phyloP scores from a whole-genome alignment of 1,284 basidiomycete genomes.

The Rhizoctonia solani region DNA sequence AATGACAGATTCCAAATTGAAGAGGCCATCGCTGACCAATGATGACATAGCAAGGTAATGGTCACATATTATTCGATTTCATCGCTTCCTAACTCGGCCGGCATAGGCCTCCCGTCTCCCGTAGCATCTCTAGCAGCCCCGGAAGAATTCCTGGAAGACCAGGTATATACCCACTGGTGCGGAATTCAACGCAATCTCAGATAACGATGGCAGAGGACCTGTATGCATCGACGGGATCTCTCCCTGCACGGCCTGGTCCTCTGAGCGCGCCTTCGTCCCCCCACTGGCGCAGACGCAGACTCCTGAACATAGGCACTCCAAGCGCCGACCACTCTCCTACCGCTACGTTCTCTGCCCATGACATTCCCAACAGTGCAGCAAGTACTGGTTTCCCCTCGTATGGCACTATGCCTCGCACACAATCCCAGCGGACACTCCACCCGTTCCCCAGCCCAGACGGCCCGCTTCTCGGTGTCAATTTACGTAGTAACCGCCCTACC shows the following conservation, averaged over 20 bases:
- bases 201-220: slow-evolving; percentile 22
- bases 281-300: slow-evolving; percentile 36
- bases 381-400: slow-evolving; percentile 34
- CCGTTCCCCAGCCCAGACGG: slow-evolving; percentile 21
- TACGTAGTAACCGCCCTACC: slow-evolving; percentile 13
- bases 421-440: neutral
- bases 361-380: slow-evolving; percentile 19
- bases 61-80: no score
- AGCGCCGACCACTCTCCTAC: slow-evolving; percentile 12
- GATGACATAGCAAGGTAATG: no score
- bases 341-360: neutral
- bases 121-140: neutral
- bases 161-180: neutral
- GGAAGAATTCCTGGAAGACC: neutral
- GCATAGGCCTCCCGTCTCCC: neutral
- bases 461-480: slow-evolving; percentile 10
- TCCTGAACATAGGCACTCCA: slow-evolving; percentile 35
- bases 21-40: no score
- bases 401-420: slow-evolving; percentile 28
- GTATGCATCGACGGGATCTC: slow-evolving; percentile 10
- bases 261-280: slow-evolving; percentile 37
- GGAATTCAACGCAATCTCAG: neutral
- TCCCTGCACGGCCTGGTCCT: slow-evolving; percentile 31
- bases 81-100: no score
- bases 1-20: no score